These are phyloP conservation scores for Perilla frutescens DNA, from an alignment of 257 asterid genomes.

Conservation along the genomic window DNA sequence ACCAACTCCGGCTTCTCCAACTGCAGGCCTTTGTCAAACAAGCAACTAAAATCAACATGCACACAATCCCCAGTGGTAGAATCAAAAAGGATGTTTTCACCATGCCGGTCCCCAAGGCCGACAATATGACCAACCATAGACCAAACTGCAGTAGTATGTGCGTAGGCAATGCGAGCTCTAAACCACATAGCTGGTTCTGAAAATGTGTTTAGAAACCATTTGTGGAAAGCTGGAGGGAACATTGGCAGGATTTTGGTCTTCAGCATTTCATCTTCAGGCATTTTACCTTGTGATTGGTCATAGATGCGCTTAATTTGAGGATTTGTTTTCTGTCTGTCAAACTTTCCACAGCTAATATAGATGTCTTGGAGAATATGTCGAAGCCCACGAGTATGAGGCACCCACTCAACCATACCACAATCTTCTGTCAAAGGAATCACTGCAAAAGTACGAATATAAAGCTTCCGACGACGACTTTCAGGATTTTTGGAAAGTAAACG, in stretches of 20 bases:
- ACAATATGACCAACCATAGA: slow-evolving; percentile 99
- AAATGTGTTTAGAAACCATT: slow-evolving; percentile 92
- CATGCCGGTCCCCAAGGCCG: slow-evolving; percentile 99
- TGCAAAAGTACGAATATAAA: slow-evolving; percentile 93
- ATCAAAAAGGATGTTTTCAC: slow-evolving; percentile 96
- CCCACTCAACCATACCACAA: slow-evolving; percentile 99
- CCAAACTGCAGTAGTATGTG: slow-evolving; percentile 99
- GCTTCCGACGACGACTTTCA: slow-evolving; percentile 97
- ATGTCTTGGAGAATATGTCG: slow-evolving; percentile 94
- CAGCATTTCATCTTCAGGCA: slow-evolving; percentile 86
- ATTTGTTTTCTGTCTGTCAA: slow-evolving; percentile 92
- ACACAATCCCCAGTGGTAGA: slow-evolving; percentile 98
- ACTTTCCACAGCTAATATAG: slow-evolving; percentile 85
- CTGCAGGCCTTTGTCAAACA: slow-evolving; percentile 95
- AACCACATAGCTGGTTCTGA: slow-evolving; percentile 99
- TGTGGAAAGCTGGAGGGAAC: slow-evolving; percentile 97
- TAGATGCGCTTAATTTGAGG: slow-evolving; percentile 90
- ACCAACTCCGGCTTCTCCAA: slow-evolving; percentile 97
- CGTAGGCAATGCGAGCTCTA: slow-evolving; percentile 92
- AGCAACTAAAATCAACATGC: slow-evolving; percentile 98
- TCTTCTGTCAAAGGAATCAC: slow-evolving; percentile 96
- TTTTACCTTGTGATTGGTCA: slow-evolving; percentile 84
- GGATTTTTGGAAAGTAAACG: slow-evolving; percentile 83
- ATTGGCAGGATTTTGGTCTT: slow-evolving; percentile 83
- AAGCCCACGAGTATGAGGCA: slow-evolving; percentile 94